Percentiles rank a stretch among this genome's conserved stretches.
These are phyloP conservation scores for Phytophthora chlamydospora DNA, from an alignment of 352 stramenopile species.

Conservation along the genomic window DNA sequence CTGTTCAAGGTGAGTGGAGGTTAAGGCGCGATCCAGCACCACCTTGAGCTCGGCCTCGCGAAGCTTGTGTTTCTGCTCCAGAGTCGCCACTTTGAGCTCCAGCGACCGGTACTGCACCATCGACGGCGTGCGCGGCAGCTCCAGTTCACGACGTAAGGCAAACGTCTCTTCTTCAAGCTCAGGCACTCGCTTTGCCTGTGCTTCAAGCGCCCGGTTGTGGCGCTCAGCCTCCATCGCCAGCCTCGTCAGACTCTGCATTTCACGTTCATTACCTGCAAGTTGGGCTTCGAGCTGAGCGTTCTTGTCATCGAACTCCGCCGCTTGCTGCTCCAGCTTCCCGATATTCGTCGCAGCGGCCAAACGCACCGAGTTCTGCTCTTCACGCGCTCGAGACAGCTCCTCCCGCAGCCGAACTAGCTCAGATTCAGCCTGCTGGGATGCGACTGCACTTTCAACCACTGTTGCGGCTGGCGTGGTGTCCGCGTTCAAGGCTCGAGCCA, in stretches of 20 bases:
- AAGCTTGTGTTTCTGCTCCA: constrained; percentile 77
- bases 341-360: constrained; percentile 9
- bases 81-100: constrained; percentile 75
- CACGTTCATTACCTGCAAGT: constrained; percentile 25
- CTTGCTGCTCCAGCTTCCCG: constrained; percentile 34
- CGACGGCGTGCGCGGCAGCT: constrained; percentile 71
- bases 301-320: constrained; percentile 24
- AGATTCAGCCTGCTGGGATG: constrained; percentile 20
- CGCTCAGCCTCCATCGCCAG: constrained; percentile 29
- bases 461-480: constrained; percentile 12
- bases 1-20: constrained; percentile 74
- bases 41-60: constrained; percentile 79
- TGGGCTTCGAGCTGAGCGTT: constrained; percentile 36
- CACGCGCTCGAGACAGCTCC: constrained; percentile 15
- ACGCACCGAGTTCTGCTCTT: constrained; percentile 17
- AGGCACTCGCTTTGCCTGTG: constrained; percentile 39
- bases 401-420: constrained; percentile 22
- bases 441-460: neutral
- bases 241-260: constrained; percentile 49
- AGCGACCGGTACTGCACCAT: constrained; percentile 83
- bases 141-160: constrained; percentile 44
- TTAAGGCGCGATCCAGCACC: constrained; percentile 66
- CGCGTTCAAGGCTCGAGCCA: constrained; percentile 19
- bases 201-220: constrained; percentile 37
- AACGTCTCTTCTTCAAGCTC: constrained; percentile 64